Evolutionary conservation across 306 rosid species (phyloP).

Genomic region (Rubus parviflorus): DNA sequence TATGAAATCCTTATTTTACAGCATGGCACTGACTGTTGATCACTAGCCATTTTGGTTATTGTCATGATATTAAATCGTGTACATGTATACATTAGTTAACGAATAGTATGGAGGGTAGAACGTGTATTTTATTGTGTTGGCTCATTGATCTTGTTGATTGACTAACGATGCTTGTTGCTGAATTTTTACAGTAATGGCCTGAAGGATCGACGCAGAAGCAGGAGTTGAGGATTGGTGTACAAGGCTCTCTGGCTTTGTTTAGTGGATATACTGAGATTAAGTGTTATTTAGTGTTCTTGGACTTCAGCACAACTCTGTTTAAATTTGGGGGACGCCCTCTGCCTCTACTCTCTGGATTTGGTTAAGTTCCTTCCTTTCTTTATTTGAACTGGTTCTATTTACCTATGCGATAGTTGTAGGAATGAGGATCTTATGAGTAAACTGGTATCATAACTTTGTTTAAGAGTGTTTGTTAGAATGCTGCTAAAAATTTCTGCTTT

Average conservation of each 20-base stretch:
- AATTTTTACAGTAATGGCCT: constrained; percentile 72
- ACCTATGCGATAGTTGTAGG: constrained; percentile 46
- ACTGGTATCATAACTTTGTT: constrained; percentile 40
- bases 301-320: constrained; percentile 58
- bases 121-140: neutral
- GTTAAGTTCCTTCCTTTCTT: constrained; percentile 66
- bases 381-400: constrained; percentile 47
- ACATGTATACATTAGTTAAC: neutral
- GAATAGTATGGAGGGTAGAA: neutral
- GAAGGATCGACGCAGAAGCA: constrained; percentile 88
- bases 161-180: constrained; percentile 6
- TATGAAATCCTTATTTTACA: neutral
- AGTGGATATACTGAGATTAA: constrained; percentile 52
- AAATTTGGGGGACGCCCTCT: constrained; percentile 66
- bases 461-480: constrained; percentile 40
- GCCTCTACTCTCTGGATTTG: constrained; percentile 65
- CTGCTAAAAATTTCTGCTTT: constrained; percentile 59
- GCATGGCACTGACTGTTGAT: neutral
- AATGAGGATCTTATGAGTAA: constrained; percentile 30
- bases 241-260: constrained; percentile 28
- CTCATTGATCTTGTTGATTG: constrained; percentile 6
- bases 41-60: neutral
- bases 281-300: constrained; percentile 59
- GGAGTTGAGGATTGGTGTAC: constrained; percentile 58
- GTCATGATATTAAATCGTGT: neutral